A percentile compares a stretch with the other conserved stretches of the same genome.
Conservation (phyloP, 2,329 filamentous ascomycete species). For the Phialophora expanda region DNA sequence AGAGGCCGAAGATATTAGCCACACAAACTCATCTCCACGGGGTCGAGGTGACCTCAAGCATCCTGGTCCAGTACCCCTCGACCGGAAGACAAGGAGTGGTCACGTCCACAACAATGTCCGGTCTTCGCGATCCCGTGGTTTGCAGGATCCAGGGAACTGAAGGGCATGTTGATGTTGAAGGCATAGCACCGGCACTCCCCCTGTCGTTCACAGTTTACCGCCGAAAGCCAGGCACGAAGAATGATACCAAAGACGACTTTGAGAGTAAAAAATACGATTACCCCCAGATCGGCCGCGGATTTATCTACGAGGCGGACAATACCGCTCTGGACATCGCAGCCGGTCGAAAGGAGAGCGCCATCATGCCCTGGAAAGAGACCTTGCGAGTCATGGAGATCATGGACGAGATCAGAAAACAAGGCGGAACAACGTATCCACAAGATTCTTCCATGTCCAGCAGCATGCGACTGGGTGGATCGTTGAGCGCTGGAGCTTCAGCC, state of each 20-base stretch:
- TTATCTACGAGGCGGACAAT: constrained; percentile 47
- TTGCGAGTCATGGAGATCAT: constrained; percentile 54
- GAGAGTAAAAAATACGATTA: constrained; percentile 27
- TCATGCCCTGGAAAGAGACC: constrained; percentile 56
- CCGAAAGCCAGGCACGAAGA: constrained; percentile 14
- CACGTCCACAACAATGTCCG: constrained; percentile 46
- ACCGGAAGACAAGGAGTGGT: constrained; percentile 51
- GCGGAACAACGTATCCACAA: constrained; percentile 41
- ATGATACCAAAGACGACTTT: constrained; percentile 1
- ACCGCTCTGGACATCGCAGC: constrained; percentile 43
- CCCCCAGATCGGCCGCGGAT: constrained; percentile 35
- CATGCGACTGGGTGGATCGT: neutral
- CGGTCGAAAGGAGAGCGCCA: constrained; percentile 46
- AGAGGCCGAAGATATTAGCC: constrained; percentile 69
- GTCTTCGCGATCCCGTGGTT: constrained; percentile 16
- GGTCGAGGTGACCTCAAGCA: constrained; percentile 45
- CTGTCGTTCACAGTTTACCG: constrained; percentile 30
- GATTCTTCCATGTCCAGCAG: constrained; percentile 11
- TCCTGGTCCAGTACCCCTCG: constrained; percentile 49
- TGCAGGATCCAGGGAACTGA: constrained; percentile 36
- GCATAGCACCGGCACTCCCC: constrained; percentile 25
- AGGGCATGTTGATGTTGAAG: constrained; percentile 35
- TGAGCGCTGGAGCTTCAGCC: constrained; percentile 7
- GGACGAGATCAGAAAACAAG: constrained; percentile 53
- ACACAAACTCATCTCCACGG: constrained; percentile 48